Percentiles rank a stretch among this genome's conserved stretches.
Conservation (phyloP, 352 stramenopile genomes). For the Phytophthora megakarya region DNA sequence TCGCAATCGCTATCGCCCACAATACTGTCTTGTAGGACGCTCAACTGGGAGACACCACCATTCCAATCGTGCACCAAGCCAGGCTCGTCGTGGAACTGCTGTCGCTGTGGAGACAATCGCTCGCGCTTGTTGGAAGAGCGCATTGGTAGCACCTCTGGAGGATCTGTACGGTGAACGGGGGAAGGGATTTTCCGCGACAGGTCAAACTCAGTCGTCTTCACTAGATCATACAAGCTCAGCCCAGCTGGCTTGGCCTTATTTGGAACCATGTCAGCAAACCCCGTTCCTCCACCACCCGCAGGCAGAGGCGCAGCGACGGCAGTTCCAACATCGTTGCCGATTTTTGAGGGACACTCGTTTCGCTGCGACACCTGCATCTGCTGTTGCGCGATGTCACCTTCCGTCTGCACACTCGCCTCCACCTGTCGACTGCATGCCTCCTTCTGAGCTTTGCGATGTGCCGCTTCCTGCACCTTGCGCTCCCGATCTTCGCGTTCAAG, state of each 20-base stretch:
- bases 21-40: slow-evolving; percentile 5
- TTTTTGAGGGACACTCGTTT: neutral
- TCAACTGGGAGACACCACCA: neutral
- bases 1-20: neutral
- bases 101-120: neutral
- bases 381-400: slow-evolving; percentile 11
- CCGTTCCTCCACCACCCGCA: slow-evolving; percentile 1
- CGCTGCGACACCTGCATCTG: slow-evolving; percentile 20
- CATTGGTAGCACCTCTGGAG: neutral
- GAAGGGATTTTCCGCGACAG: slow-evolving; percentile 11
- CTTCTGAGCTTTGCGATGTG: slow-evolving; percentile 8
- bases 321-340: neutral
- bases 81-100: neutral
- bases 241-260: slow-evolving; percentile 28
- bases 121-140: slow-evolving; percentile 8
- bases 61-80: slow-evolving; percentile 2
- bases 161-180: slow-evolving; percentile 11
- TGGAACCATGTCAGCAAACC: slow-evolving; percentile 2
- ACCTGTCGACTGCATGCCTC: slow-evolving; percentile 5
- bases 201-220: slow-evolving; percentile 36
- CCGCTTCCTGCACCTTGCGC: slow-evolving; percentile 13
- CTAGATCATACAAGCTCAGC: slow-evolving; percentile 51
- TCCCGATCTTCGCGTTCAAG: slow-evolving; percentile 27
- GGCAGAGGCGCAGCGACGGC: slow-evolving; percentile 1
- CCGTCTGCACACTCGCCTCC: slow-evolving; percentile 22